Percentiles rank a stretch among this genome's conserved stretches.
phyloP scores from a whole-genome alignment of 225 moss, liverwort and hornwort genomes.

The Bryoerythrophyllum caledonicum region DNA sequence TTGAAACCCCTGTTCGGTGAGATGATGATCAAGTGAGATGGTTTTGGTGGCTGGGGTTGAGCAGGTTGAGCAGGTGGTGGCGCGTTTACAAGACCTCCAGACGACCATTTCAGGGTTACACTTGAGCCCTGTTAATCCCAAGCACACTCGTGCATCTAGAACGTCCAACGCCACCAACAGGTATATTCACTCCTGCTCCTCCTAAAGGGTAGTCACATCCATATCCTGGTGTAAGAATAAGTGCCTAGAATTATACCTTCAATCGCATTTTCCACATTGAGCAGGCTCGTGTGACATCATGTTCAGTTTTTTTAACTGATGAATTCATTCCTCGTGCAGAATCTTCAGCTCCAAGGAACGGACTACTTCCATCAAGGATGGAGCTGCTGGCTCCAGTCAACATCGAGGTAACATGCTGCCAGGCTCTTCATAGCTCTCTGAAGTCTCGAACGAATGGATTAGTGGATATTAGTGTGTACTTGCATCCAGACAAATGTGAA shows the following conservation, averaged over 20 bases:
- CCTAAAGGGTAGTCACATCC: neutral
- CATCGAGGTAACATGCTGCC: constrained; percentile 29
- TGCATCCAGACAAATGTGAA: neutral
- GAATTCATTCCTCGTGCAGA: constrained; percentile 19
- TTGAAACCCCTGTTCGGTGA: neutral
- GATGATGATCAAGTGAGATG: neutral
- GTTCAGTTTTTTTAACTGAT: neutral
- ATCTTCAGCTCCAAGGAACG: constrained; percentile 19
- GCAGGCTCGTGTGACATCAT: neutral
- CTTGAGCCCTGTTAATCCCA: constrained; percentile 40
- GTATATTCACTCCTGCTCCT: neutral
- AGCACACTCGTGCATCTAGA: constrained; percentile 21
- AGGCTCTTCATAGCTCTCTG: neutral
- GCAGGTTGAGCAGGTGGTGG: constrained; percentile 68
- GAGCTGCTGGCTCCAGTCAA: constrained; percentile 2
- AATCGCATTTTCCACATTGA: neutral
- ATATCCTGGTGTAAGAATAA: neutral
- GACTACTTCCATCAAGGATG: constrained; percentile 15
- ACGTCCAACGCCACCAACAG: constrained; percentile 14
- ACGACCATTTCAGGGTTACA: constrained; percentile 55
- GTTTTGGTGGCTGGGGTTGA: neutral
- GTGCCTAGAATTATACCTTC: neutral
- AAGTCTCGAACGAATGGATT: neutral
- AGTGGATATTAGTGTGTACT: neutral
- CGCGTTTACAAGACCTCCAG: constrained; percentile 54